A percentile compares a stretch with the other conserved stretches of the same genome.
These are phyloP conservation scores for Aspergillus ruber DNA, from an alignment of 2,329 filamentous ascomycete species.

Conservation along the genomic window DNA sequence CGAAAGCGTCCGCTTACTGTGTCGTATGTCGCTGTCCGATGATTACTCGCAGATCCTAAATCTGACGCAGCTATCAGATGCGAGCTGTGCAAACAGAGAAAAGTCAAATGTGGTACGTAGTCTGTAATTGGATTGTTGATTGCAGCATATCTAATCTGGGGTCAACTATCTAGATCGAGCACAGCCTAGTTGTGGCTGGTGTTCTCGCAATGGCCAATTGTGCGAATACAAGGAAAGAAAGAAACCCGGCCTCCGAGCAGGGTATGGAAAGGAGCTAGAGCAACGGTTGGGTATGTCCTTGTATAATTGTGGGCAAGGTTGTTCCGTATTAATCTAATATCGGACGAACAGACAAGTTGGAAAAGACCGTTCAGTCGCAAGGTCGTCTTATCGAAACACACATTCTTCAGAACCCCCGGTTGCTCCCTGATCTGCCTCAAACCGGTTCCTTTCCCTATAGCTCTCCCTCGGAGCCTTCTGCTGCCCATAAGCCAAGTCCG, in stretches of 20 bases:
- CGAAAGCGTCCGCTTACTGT: constrained; percentile 34
- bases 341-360: constrained; percentile 51
- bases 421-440: constrained; percentile 20
- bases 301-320: background rate
- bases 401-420: constrained; percentile 34
- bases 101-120: constrained; percentile 40
- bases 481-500: constrained; percentile 48
- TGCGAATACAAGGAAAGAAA: constrained; percentile 67
- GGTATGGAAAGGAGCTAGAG: constrained; percentile 67
- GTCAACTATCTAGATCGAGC: constrained; percentile 38
- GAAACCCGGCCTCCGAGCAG: constrained; percentile 60
- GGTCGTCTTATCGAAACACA: constrained; percentile 59
- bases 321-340: constrained; percentile 2
- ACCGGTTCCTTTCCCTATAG: constrained; percentile 24
- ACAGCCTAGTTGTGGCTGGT: constrained; percentile 64
- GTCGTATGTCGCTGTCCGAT: constrained; percentile 23
- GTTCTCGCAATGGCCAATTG: constrained; percentile 57
- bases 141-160: constrained; percentile 2
- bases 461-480: constrained; percentile 49
- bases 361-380: constrained; percentile 60
- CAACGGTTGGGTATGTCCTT: constrained; percentile 50
- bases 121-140: background rate
- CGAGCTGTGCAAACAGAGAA: constrained; percentile 40
- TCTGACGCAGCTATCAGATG: constrained; percentile 29
- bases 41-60: background rate